These are phyloP conservation scores for Biancaea sappan DNA, from an alignment of 306 rosid species.

Conservation along the genomic window DNA sequence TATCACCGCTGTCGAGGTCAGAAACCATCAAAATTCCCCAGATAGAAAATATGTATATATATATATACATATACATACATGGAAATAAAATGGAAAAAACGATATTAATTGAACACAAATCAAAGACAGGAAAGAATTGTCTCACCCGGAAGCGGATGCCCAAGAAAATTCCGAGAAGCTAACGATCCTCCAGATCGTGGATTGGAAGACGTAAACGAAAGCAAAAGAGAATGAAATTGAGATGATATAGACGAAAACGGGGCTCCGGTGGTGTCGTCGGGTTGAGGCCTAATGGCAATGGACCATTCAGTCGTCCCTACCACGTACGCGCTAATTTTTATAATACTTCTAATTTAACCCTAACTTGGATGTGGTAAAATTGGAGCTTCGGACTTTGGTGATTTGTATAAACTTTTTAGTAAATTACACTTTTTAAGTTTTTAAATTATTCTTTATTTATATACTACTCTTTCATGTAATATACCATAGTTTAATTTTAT, in stretches of 20 bases:
- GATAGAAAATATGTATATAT: background rate
- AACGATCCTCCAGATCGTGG: background rate
- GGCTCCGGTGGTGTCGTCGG: background rate
- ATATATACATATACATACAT: no score
- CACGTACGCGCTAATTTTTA: background rate
- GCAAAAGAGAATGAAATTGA: background rate
- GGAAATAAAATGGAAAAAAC: background rate
- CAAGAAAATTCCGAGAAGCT: background rate
- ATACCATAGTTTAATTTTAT: no score
- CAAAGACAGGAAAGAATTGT: background rate
- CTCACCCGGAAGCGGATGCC: slow-evolving; percentile 39
- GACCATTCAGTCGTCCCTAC: slow-evolving; percentile 37
- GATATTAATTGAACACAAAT: background rate
- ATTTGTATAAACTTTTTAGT: no score
- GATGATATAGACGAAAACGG: background rate
- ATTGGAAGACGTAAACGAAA: background rate
- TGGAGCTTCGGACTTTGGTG: slow-evolving; percentile 25
- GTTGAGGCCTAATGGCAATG: slow-evolving; percentile 38
- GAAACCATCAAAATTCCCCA: background rate
- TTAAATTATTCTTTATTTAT: no score
- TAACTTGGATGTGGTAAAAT: slow-evolving; percentile 11
- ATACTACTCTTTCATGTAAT: no score
- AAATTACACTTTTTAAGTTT: no score
- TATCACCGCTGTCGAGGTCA: background rate
- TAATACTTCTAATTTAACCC: background rate